Evolutionary conservation across 495 filamentous ascomycete genomes (phyloP), one percentile per base, ranked within the genome.

Genomic region (Daldinia decipiens): DNA sequence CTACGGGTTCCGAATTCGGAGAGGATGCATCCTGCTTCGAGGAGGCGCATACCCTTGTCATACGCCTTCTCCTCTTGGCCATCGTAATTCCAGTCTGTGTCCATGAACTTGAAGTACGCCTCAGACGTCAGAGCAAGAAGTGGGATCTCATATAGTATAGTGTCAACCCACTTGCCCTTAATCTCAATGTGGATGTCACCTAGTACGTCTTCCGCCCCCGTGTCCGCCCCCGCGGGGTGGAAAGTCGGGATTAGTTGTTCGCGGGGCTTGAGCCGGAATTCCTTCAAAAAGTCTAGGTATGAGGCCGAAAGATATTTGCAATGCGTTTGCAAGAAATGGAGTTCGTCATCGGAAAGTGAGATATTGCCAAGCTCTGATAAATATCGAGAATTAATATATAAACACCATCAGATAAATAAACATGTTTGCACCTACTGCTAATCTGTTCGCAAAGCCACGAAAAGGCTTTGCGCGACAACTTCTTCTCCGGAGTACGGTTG

Each of bases 71-170:
- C 91, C 70, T 95, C 90, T 78, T 99, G 95, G 0, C 87, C 87
- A 8, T 89, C 84, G 70, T 98, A 89, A 53, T 85, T 88, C 95
- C 95, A 99, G 74, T 97, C 94, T 40, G 80, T 89, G 72, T 98
- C 91, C 80, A 91, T 90, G 83, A 97, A 98, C 80, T 90, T 92
- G 87, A 99, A 99, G 79, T 97, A 98, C 29, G 96, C 93, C 78
- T 99, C 94, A 68, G 93, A 97, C 1, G 94, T 92, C 61, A 99
- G 80, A 2, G 96, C 92, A 19, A 99, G 87, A 26, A 99, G 84
- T 0, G 95, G 96, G 64, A 98, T 97, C 81, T 99, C 95, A 79
- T 99, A 99, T 54, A 99, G 87, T 53, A 99, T 99, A 0, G 95
- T 97, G 55, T 98, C 95, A 7, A 93, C 85, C 95, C 95, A 99